phyloP scores from a whole-genome alignment of 768 basidiomycete species.

The Cyclocybe cylindracea region DNA sequence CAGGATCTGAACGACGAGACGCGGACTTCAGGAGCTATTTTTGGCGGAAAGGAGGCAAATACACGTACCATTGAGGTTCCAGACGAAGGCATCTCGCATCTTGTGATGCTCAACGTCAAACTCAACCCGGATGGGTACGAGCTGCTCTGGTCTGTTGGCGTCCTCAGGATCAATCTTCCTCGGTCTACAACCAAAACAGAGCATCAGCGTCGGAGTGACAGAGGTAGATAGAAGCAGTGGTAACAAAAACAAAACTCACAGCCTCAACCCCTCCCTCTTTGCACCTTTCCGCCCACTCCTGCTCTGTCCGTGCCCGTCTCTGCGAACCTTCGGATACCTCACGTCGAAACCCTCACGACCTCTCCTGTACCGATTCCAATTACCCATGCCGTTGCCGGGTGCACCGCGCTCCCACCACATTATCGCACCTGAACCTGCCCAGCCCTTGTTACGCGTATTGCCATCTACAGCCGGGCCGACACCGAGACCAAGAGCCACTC shows the following conservation, averaged over 20 bases:
- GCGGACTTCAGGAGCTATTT: background rate
- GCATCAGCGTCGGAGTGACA: constrained; percentile 6
- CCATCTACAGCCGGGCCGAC: constrained; percentile 62
- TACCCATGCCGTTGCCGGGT: constrained; percentile 32
- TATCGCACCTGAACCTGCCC: constrained; percentile 27
- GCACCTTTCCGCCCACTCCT: constrained; percentile 53
- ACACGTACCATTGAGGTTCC: constrained; percentile 90
- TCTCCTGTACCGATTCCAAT: constrained; percentile 39
- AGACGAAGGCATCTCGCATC: constrained; percentile 95
- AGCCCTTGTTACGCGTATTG: no score
- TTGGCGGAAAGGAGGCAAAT: background rate
- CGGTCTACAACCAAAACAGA: constrained; percentile 45
- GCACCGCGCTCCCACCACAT: constrained; percentile 34
- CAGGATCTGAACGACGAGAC: constrained; percentile 57
- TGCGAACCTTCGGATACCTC: constrained; percentile 40
- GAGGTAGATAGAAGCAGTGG: constrained; percentile 5
- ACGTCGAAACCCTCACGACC: constrained; percentile 54
- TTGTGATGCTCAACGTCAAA: constrained; percentile 94
- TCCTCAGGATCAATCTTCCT: constrained; percentile 56
- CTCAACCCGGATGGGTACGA: constrained; percentile 95
- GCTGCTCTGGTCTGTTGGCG: constrained; percentile 69
- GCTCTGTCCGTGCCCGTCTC: constrained; percentile 35
- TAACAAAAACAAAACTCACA: constrained; percentile 56
- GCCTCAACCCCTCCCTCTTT: constrained; percentile 67
- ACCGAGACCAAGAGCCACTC: constrained; percentile 37